A percentile compares a stretch with the other conserved stretches of the same genome.
These are phyloP conservation scores for Xylaria telfairii DNA, from an alignment of 495 filamentous ascomycete species.

Conservation along the genomic window DNA sequence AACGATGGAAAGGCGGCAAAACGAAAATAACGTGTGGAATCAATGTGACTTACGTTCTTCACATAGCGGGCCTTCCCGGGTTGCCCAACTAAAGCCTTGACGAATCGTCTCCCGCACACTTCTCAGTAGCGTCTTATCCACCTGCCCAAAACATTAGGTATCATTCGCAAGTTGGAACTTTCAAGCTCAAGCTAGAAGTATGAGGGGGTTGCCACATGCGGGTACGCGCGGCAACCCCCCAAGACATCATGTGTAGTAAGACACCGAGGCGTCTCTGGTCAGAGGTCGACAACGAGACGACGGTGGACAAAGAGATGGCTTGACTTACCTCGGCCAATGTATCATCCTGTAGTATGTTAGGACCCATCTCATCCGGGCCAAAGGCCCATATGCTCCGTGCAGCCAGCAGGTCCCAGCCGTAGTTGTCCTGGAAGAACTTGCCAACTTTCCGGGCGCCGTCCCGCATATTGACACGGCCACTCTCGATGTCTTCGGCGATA, in stretches of 20 bases:
- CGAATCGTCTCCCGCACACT: constrained; percentile 88
- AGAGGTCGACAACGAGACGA: constrained; percentile 35
- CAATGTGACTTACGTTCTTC: constrained; percentile 83
- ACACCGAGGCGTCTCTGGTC: constrained; percentile 23
- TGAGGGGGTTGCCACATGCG: constrained; percentile 35
- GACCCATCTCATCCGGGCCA: constrained; percentile 92
- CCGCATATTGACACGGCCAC: constrained; percentile 85
- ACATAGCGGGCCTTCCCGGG: constrained; percentile 92
- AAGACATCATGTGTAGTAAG: constrained; percentile 34
- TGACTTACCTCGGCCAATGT: constrained; percentile 76
- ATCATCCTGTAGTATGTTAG: constrained; percentile 97
- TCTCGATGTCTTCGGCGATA: constrained; percentile 95
- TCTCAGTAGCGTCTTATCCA: constrained; percentile 89
- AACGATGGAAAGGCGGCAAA: constrained; percentile 9
- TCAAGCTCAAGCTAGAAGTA: constrained; percentile 36
- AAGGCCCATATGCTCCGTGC: constrained; percentile 98
- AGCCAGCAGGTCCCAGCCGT: constrained; percentile 95
- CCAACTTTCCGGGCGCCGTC: constrained; percentile 92
- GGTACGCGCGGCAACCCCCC: constrained; percentile 34
- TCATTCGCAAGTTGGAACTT: constrained; percentile 32
- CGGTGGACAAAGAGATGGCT: constrained; percentile 28
- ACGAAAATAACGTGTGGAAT: constrained; percentile 12
- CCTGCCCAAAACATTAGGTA: constrained; percentile 56
- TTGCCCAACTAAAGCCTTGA: constrained; percentile 96
- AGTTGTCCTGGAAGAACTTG: constrained; percentile 96